These are phyloP conservation scores for Platanthera zijinensis DNA, from an alignment of 106 monocot species.

Conservation along the genomic window DNA sequence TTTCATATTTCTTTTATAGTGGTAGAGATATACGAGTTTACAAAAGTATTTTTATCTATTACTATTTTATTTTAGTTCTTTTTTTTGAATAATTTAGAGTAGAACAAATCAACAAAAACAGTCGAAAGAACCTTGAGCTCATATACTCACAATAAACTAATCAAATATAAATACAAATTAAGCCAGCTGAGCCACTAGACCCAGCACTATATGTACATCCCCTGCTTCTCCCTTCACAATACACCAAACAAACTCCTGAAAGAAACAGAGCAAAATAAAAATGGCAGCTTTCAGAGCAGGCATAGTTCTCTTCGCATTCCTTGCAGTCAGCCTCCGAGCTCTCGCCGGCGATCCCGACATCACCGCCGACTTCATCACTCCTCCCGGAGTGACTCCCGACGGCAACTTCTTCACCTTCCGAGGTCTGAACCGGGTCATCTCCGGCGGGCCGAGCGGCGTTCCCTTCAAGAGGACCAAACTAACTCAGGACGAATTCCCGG, in stretches of 20 bases:
- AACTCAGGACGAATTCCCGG: constrained; percentile 12
- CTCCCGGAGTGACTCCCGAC: not conserved
- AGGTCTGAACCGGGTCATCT: not conserved
- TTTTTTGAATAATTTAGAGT: too few species aligned
- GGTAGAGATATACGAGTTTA: too few species aligned
- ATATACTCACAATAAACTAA: too few species aligned
- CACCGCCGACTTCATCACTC: constrained; percentile 12
- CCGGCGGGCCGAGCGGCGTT: not conserved
- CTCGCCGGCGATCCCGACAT: constrained; percentile 17
- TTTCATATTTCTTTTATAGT: too few species aligned
- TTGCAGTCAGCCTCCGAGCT: not conserved
- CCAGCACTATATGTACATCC: not conserved
- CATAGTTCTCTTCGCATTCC: not conserved
- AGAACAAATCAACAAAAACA: too few species aligned
- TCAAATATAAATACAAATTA: too few species aligned
- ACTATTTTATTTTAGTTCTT: too few species aligned
- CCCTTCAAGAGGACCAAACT: constrained; percentile 9
- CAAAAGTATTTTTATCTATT: too few species aligned
- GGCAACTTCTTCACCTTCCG: constrained; percentile 20
- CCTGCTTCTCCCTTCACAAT: not conserved
- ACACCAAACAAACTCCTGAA: not conserved
- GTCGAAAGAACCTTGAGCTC: too few species aligned
- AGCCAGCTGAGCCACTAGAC: too few species aligned
- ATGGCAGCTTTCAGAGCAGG: not conserved
- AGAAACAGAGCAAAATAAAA: not conserved